These are phyloP conservation scores for Pterocarpus macrocarpus DNA, from an alignment of 306 rosid species.

Conservation along the genomic window DNA sequence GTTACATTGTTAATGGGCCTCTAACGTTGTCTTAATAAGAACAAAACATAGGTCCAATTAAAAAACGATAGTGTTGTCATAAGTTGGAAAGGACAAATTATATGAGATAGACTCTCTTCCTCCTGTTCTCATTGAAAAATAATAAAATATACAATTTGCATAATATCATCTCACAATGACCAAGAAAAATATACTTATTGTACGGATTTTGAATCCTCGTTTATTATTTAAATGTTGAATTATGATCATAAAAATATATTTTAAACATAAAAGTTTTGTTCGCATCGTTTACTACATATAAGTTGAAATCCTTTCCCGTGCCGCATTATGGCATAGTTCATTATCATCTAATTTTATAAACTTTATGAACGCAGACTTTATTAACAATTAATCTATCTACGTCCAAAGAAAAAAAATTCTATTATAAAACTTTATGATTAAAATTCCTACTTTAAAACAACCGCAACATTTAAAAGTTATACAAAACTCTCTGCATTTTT, in stretches of 20 bases:
- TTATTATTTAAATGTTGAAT: slow-evolving; percentile 5
- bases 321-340: background rate
- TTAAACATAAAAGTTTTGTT: too few relatives aligned
- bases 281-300: too few relatives aligned
- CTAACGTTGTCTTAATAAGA: background rate
- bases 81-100: slow-evolving; percentile 35
- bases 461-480: background rate
- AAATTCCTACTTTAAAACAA: background rate
- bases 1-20: background rate
- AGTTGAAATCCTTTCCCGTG: too few relatives aligned
- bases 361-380: background rate
- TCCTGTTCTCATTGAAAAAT: slow-evolving; percentile 2
- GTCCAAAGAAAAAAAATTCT: background rate
- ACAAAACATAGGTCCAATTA: background rate
- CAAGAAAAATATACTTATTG: background rate
- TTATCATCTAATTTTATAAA: background rate
- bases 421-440: background rate
- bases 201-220: background rate
- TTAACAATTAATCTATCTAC: too few relatives aligned
- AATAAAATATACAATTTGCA: background rate
- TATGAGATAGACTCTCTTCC: slow-evolving; percentile 16
- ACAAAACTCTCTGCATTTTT: background rate
- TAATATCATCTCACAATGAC: background rate
- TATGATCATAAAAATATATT: too few relatives aligned
- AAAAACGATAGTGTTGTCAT: background rate